Evolutionary conservation across 257 asterid genomes (phyloP), one percentile per base, ranked within the genome.

Genomic region (Petunia axillaris): DNA sequence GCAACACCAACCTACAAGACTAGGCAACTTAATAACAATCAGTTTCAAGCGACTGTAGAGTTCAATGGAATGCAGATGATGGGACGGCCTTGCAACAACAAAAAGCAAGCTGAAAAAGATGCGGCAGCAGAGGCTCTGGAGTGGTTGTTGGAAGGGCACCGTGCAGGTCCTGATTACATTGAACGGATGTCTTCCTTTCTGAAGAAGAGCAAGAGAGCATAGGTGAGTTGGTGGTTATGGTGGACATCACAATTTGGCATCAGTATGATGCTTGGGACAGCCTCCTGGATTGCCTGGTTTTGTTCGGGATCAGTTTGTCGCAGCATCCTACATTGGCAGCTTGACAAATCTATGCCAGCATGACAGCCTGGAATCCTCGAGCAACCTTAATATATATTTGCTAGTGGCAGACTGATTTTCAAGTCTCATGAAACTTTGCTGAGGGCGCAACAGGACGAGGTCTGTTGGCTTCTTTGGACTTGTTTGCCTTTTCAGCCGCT

Each of bases 101-200:
- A 96, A 89, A 96, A 96, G 85, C 98, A 90, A 78, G 98, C 99
- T 9, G 98, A 96, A 84, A 96, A 96, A 84, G 93, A 88, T 58
- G 98, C 95, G 13, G 99, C 98, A 64, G 93, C 97, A 43, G 96
- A 89, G 85, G 98, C 99, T 78, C 90, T 96, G 76, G 94, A 87
- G 13, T 92, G 93, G 95, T 89, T 96, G 83, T 83, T 94, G 7
- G 94, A 94, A 55, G 88, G 89, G 67, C 82, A 89, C 54, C 85
- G 81, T 68, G 84, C 50, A 3, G 87, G 90, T 25, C 80, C 40
- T 77, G 92, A 88, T 71, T 84, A 84, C 54, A 79, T 91, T 41
- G 98, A 92, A 13, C 90, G 82, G 54, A 78, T 91, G 85, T 92
- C 99, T 2, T 78, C 87, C 89, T 74, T 90, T 88, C 91, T 94